Evolutionary conservation across 192 early-diverging fungal genomes (phyloP).

Genomic region (Anaeromyces robustus): DNA sequence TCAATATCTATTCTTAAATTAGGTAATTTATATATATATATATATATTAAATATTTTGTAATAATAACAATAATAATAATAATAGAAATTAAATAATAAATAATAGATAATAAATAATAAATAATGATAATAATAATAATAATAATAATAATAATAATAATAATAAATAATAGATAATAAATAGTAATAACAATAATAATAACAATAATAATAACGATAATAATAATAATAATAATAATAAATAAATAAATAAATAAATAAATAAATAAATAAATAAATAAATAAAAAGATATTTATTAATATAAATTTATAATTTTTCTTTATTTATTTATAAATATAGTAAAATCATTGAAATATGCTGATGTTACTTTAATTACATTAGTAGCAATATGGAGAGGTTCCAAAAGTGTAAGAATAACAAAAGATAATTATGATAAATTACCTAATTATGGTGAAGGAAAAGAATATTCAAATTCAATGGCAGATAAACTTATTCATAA

Average conservation of each 20-base stretch:
- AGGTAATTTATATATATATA: slow-evolving; percentile 11
- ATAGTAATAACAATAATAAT: too few species aligned
- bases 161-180: too few species aligned
- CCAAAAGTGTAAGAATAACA: slow-evolving; percentile 31
- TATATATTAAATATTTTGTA: neutral
- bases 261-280: too few species aligned
- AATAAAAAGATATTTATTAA: too few species aligned
- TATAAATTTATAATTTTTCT: neutral
- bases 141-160: too few species aligned
- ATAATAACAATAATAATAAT: too few species aligned
- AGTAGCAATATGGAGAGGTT: slow-evolving; percentile 62
- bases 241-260: too few species aligned
- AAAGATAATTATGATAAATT: slow-evolving; percentile 29
- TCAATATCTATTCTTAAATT: slow-evolving; percentile 29
- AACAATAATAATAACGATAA: too few species aligned
- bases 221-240: too few species aligned
- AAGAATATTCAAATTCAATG: slow-evolving; percentile 29
- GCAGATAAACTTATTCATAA: slow-evolving; percentile 57
- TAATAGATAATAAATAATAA: too few species aligned
- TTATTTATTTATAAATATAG: slow-evolving; percentile 4
- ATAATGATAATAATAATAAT: too few species aligned
- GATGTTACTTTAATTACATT: slow-evolving; percentile 53
- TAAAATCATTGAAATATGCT: slow-evolving; percentile 7
- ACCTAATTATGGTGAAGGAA: slow-evolving; percentile 37
- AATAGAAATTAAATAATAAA: too few species aligned